A percentile compares a stretch with the other conserved stretches of the same genome.
Evolutionary conservation across 169 alveolate genomes (phyloP).

Genomic region (Cyclospora cayetanensis): DNA sequence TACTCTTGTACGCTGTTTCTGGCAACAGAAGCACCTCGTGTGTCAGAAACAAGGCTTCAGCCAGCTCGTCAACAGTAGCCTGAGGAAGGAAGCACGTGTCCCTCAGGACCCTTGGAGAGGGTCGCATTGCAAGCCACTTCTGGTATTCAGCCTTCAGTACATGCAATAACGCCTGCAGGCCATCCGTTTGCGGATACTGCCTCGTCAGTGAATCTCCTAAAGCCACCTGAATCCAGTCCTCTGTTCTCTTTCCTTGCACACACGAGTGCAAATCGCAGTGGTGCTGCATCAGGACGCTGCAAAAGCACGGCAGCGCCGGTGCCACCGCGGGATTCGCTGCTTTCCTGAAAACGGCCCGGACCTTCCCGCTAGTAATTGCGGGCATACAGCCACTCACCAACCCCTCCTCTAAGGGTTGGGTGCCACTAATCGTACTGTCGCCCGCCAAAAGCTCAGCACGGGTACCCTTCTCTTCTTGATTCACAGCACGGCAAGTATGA

Average conservation of each 20-base stretch:
- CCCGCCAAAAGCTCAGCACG: neutral
- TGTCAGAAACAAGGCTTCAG: constrained; percentile 14
- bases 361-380: neutral
- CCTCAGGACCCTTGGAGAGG: neutral
- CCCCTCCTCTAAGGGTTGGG: neutral
- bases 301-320: neutral
- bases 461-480: neutral
- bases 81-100: neutral
- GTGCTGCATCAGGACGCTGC: constrained; percentile 1
- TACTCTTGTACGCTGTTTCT: neutral
- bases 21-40: constrained; percentile 17
- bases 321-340: constrained; percentile 15
- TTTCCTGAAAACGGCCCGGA: no score
- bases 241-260: neutral
- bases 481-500: neutral
- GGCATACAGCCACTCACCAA: neutral
- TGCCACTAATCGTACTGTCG: no score
- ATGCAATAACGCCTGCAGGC: neutral
- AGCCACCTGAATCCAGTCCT: neutral
- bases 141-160: neutral
- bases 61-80: constrained; percentile 24
- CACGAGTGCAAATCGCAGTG: constrained; percentile 15
- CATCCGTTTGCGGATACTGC: neutral
- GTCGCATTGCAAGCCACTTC: neutral
- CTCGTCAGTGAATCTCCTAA: neutral